Conservation (phyloP, 768 basidiomycete species). For the Lentinula sp. region DNA sequence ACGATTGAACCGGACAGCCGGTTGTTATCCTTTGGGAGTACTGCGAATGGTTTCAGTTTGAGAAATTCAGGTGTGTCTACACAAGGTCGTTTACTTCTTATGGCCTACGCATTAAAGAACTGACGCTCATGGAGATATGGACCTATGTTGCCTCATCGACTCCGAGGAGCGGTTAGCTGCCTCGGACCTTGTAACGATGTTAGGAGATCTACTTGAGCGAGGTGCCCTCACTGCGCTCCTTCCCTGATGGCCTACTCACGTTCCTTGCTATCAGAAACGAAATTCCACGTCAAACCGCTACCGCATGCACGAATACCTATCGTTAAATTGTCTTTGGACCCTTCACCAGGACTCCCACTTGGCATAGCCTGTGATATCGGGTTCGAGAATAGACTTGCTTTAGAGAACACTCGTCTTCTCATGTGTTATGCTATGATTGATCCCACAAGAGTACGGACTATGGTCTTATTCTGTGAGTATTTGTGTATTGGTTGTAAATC, state of each 20-base stretch:
- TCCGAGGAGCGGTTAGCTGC: conserved; percentile 74
- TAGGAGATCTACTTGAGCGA: conserved; percentile 88
- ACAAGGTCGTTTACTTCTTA: neutral
- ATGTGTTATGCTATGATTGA: conserved; percentile 98
- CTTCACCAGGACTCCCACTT: conserved; percentile 70
- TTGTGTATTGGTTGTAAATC: neutral
- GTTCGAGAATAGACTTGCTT: conserved; percentile 93
- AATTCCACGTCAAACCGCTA: conserved; percentile 92
- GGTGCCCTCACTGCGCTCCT: conserved; percentile 43
- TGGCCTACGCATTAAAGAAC: neutral
- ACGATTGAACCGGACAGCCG: conserved; percentile 91
- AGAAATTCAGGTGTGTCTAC: conserved; percentile 75
- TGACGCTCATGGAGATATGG: conserved; percentile 70
- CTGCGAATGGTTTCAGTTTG: conserved; percentile 95
- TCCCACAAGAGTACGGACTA: conserved; percentile 84
- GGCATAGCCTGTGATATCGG: conserved; percentile 99
- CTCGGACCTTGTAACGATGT: conserved; percentile 87
- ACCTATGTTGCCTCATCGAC: conserved; percentile 94
- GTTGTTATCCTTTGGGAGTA: conserved; percentile 91
- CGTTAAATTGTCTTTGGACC: conserved; percentile 91
- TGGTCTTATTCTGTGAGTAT: conserved; percentile 93
- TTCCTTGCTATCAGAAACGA: conserved; percentile 58
- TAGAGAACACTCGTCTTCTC: conserved; percentile 94
- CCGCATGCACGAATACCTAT: conserved; percentile 98
- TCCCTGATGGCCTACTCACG: conserved; percentile 11